Conservation (phyloP, 192 early-diverging fungal genomes). For the Coemansia sp. region DNA sequence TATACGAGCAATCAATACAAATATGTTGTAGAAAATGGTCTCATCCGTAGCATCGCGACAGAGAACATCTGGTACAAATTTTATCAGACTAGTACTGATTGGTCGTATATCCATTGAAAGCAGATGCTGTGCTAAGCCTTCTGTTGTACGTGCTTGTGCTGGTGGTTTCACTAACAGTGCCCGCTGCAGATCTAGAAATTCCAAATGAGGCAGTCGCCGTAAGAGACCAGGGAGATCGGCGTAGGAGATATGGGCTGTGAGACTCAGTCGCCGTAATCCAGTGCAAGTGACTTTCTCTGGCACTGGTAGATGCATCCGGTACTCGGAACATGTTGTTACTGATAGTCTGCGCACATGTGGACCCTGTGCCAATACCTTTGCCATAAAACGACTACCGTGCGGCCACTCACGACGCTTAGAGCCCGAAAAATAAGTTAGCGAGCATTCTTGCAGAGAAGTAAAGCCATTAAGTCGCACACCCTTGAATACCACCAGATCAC, state of each 20-base stretch:
- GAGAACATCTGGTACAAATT: conserved; percentile 30
- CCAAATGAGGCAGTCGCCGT: conserved; percentile 24
- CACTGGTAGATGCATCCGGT: conserved; percentile 19
- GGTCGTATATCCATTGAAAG: conserved; percentile 23
- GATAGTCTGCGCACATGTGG: conserved; percentile 12
- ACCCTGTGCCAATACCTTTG: conserved; percentile 19
- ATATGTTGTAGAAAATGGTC: conserved; percentile 36
- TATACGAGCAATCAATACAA: conserved; percentile 31
- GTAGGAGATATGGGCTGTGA: conserved; percentile 22
- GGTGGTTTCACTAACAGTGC: conserved; percentile 21
- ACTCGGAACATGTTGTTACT: conserved; percentile 15
- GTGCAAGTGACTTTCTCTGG: conserved; percentile 17
- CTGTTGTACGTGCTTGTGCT: conserved; percentile 17
- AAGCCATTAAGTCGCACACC: conserved; percentile 23
- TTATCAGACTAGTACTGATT: conserved; percentile 32
- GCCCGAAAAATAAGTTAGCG: conserved; percentile 17
- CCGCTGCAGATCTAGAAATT: conserved; percentile 29
- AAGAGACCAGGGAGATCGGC: conserved; percentile 19
- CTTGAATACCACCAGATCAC: conserved; percentile 37
- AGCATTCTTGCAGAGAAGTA: conserved; percentile 9
- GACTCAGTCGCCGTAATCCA: conserved; percentile 10
- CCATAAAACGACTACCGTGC: conserved; percentile 32
- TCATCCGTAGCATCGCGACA: conserved; percentile 24
- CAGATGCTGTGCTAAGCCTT: conserved; percentile 30
- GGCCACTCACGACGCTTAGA: conserved; percentile 17